Evolutionary conservation across 192 early-diverging fungal species (phyloP).

Genomic region (Coemansia sp.): DNA sequence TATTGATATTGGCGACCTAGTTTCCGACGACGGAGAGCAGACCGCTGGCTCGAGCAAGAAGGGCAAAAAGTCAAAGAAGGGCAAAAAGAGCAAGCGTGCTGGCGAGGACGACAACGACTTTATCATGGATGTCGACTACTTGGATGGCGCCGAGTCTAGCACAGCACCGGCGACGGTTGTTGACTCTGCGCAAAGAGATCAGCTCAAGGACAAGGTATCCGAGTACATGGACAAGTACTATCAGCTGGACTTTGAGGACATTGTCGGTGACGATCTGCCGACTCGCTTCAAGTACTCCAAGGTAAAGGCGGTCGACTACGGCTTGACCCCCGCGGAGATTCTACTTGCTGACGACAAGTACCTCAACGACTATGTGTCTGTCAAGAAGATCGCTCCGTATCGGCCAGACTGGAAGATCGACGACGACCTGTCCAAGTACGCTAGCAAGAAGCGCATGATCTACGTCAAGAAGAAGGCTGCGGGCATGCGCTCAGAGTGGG

Average conservation of each 20-base stretch:
- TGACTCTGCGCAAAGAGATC: slow-evolving; percentile 12
- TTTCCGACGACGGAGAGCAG: slow-evolving; percentile 44
- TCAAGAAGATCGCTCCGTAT: slow-evolving; percentile 88
- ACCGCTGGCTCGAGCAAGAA: slow-evolving; percentile 16
- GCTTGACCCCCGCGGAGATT: slow-evolving; percentile 82
- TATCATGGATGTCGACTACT: slow-evolving; percentile 90
- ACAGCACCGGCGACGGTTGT: not conserved
- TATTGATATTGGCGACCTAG: slow-evolving; percentile 70
- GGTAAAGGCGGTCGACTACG: slow-evolving; percentile 73
- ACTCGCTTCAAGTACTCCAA: slow-evolving; percentile 93
- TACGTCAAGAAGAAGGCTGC: slow-evolving; percentile 49
- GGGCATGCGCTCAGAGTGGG: slow-evolving; percentile 24
- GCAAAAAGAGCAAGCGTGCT: slow-evolving; percentile 20
- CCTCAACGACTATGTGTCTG: slow-evolving; percentile 79
- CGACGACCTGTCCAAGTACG: slow-evolving; percentile 53
- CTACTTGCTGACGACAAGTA: slow-evolving; percentile 85
- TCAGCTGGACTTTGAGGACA: slow-evolving; percentile 90
- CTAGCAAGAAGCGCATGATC: slow-evolving; percentile 59
- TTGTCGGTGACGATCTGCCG: slow-evolving; percentile 74
- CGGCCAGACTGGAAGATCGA: slow-evolving; percentile 56
- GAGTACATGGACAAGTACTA: slow-evolving; percentile 89
- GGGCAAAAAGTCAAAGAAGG: slow-evolving; percentile 32
- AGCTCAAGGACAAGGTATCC: slow-evolving; percentile 57
- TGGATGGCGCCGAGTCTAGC: slow-evolving; percentile 59
- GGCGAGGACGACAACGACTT: slow-evolving; percentile 66